Conservation (phyloP, 441 rosid species). For the Mallotus japonicus region DNA sequence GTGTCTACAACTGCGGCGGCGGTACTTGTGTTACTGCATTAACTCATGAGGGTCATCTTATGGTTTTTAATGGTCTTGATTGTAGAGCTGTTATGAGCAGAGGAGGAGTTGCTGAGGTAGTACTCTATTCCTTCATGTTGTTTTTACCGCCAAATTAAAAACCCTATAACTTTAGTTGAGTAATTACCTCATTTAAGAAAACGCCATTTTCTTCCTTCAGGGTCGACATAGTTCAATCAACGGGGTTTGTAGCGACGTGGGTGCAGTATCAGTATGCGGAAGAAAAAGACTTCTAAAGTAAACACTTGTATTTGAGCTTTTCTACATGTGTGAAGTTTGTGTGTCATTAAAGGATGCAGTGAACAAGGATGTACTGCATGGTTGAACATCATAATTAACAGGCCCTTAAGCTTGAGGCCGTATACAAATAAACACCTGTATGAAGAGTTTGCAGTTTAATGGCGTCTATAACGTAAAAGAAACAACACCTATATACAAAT, state of each 20-base stretch:
- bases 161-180: no score
- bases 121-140: no score
- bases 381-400: slow-evolving; percentile 53
- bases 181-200: no score
- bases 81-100: slow-evolving; percentile 82
- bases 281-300: no score
- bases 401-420: slow-evolving; percentile 52
- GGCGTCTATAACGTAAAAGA: slow-evolving; percentile 46
- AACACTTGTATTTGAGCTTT: slow-evolving; percentile 50
- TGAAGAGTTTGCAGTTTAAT: slow-evolving; percentile 56
- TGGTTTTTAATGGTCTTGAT: slow-evolving; percentile 77
- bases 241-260: no score
- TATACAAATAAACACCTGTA: no score
- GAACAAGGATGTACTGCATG: slow-evolving; percentile 57
- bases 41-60: slow-evolving; percentile 53
- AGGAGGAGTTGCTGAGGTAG: slow-evolving; percentile 58
- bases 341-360: slow-evolving; percentile 46
- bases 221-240: no score
- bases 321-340: slow-evolving; percentile 51
- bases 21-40: slow-evolving; percentile 90
- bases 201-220: no score
- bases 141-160: no score
- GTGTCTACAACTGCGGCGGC: slow-evolving; percentile 28
- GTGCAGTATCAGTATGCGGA: no score
- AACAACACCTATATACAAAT: no score